A percentile compares a stretch with the other conserved stretches of the same genome.
These are phyloP conservation scores for Leccinum arenicola DNA, from an alignment of 768 basidiomycete species.

Conservation along the genomic window DNA sequence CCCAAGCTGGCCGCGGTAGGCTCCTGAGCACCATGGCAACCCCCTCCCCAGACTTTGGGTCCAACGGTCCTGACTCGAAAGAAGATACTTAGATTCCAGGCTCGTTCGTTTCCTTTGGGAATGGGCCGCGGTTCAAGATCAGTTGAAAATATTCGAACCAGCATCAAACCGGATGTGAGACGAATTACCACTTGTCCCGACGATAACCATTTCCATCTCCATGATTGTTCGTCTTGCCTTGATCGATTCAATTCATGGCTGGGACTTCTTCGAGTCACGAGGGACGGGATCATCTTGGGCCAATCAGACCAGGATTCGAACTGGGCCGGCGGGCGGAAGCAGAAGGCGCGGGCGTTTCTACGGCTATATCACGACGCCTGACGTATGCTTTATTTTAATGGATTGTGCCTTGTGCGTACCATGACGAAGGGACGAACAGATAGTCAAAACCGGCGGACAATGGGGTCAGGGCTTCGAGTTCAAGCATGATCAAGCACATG, in stretches of 20 bases:
- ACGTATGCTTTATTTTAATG: neutral
- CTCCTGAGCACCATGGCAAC: constrained; percentile 7
- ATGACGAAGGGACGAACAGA: constrained; percentile 3
- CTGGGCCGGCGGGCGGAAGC: neutral
- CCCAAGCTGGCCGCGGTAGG: no score
- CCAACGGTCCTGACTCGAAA: neutral
- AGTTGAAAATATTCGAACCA: neutral
- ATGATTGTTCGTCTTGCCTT: neutral
- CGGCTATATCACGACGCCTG: neutral
- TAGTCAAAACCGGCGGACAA: constrained; percentile 21
- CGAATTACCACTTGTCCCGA: neutral
- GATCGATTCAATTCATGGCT: neutral
- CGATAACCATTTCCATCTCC: neutral
- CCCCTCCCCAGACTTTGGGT: neutral
- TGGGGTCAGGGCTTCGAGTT: constrained; percentile 3
- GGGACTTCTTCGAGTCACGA: neutral
- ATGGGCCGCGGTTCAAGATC: neutral
- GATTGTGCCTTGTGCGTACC: neutral
- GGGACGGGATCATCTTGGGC: neutral
- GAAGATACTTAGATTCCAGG: neutral
- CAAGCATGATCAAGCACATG: constrained; percentile 9
- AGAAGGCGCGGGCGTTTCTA: neutral
- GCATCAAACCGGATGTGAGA: neutral
- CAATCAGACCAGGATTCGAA: neutral
- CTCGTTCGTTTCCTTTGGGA: neutral